phyloP scores from a whole-genome alignment of 1,284 basidiomycete species.

The Tetrapyrgos nigripes region DNA sequence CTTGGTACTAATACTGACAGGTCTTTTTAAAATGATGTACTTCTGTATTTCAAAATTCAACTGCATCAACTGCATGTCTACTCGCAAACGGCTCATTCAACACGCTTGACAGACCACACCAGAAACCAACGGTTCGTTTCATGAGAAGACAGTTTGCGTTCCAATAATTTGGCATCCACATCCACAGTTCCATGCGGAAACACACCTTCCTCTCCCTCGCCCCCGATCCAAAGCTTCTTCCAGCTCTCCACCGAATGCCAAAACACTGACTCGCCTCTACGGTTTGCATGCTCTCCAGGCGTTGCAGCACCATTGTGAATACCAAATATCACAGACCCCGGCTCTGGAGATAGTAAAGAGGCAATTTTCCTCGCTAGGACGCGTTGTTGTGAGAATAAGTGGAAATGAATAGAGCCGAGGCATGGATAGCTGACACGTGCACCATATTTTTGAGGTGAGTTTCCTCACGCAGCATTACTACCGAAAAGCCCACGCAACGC shows the following conservation, averaged over 20 bases:
- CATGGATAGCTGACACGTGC: slow-evolving; percentile 49
- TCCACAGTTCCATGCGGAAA: slow-evolving; percentile 31
- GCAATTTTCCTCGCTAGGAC: slow-evolving; percentile 35
- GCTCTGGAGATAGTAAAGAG: slow-evolving; percentile 29
- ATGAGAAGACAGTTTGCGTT: too few relatives aligned
- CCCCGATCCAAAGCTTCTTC: slow-evolving; percentile 38
- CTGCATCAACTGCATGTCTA: too few relatives aligned
- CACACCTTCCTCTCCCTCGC: slow-evolving; percentile 24
- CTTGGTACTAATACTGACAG: too few relatives aligned
- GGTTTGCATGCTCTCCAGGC: not conserved
- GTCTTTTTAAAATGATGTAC: too few relatives aligned
- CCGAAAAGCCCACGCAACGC: too few relatives aligned
- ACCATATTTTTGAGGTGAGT: slow-evolving; percentile 26
- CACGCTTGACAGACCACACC: too few relatives aligned
- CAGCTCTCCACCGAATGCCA: slow-evolving; percentile 45
- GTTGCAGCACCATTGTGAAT: slow-evolving; percentile 13
- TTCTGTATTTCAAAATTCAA: too few relatives aligned
- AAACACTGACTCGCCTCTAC: slow-evolving; percentile 26
- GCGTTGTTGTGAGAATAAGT: slow-evolving; percentile 38
- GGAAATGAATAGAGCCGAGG: slow-evolving; percentile 48
- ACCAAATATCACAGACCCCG: slow-evolving; percentile 29
- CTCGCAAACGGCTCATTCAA: too few relatives aligned
- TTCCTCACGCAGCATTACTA: too few relatives aligned
- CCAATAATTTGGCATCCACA: slow-evolving; percentile 21
- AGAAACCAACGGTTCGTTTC: too few relatives aligned